Evolutionary conservation across 805 yeast species (phyloP).

Genomic region (Geotrichum ghanense): DNA sequence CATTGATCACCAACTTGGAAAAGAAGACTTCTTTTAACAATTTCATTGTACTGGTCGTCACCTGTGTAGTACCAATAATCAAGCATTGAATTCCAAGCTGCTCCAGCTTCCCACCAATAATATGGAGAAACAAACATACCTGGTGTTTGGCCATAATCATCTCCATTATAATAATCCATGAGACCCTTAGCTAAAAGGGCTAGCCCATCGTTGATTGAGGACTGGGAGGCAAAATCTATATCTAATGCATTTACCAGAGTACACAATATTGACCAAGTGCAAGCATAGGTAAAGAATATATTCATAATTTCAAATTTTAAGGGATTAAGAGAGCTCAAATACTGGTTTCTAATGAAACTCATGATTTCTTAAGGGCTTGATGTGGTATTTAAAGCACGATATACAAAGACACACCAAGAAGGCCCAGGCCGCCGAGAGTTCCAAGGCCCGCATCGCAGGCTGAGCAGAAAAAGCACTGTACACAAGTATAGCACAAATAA

Average conservation of each 20-base stretch:
- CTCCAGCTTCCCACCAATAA: constrained; percentile 93
- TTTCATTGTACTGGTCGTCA: constrained; percentile 48
- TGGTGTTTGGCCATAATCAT: constrained; percentile 49
- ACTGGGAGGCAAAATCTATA: constrained; percentile 11
- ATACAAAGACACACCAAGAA: background rate
- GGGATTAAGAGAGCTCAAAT: background rate
- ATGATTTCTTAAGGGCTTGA: no score
- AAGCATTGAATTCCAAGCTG: constrained; percentile 54
- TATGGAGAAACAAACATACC: constrained; percentile 68
- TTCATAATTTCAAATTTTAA: no score
- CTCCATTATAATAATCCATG: constrained; percentile 71
- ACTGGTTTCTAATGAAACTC: no score
- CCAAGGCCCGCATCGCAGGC: no score
- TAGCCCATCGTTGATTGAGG: constrained; percentile 35
- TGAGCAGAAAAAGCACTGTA: no score
- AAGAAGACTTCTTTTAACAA: constrained; percentile 48
- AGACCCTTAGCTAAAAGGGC: constrained; percentile 56
- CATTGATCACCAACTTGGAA: constrained; percentile 53
- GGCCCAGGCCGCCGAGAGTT: background rate
- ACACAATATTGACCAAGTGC: no score
- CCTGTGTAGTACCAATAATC: constrained; percentile 66
- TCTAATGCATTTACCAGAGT: constrained; percentile 3
- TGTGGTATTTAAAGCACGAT: background rate
- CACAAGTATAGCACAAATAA: no score
- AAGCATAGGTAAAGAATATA: background rate